Conservation (phyloP, 2,329 filamentous ascomycete genomes). For the Akanthomyces muscarius region DNA sequence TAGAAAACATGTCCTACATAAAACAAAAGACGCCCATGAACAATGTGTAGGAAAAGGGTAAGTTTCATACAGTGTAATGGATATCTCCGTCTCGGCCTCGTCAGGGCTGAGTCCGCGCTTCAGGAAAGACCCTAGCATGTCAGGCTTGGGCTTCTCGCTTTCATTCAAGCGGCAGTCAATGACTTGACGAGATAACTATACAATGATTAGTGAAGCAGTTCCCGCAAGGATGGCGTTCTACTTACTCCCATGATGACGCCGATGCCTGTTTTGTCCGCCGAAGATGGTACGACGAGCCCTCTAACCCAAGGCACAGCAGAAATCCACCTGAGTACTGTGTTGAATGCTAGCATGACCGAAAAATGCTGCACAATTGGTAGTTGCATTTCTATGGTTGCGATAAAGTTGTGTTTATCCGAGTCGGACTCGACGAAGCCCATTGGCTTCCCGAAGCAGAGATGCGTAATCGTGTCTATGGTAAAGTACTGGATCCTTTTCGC, state of each 20-base stretch:
- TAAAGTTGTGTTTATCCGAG: neutral
- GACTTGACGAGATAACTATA: neutral
- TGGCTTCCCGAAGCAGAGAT: slow-evolving; percentile 4
- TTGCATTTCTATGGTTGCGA: neutral
- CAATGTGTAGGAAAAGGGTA: neutral
- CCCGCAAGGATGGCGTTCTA: neutral
- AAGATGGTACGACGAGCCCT: neutral
- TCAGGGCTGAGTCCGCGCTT: slow-evolving; percentile 7
- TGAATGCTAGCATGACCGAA: neutral
- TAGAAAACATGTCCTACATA: neutral
- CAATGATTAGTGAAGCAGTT: neutral
- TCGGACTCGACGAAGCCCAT: slow-evolving; percentile 8
- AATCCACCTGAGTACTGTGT: neutral
- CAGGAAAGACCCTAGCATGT: slow-evolving; percentile 4
- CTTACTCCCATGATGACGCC: neutral
- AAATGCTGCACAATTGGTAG: slow-evolving; percentile 5
- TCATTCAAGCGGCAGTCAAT: neutral
- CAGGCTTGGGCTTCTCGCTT: neutral
- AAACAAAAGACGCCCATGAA: too few species aligned
- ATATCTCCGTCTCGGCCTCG: slow-evolving; percentile 8
- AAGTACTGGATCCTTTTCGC: neutral
- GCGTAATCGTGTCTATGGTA: slow-evolving; percentile 3
- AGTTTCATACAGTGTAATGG: slow-evolving; percentile 3
- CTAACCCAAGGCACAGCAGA: neutral
- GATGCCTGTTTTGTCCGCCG: neutral